These are phyloP conservation scores for Spatholobus suberectus DNA, from an alignment of 306 rosid species.

Conservation along the genomic window DNA sequence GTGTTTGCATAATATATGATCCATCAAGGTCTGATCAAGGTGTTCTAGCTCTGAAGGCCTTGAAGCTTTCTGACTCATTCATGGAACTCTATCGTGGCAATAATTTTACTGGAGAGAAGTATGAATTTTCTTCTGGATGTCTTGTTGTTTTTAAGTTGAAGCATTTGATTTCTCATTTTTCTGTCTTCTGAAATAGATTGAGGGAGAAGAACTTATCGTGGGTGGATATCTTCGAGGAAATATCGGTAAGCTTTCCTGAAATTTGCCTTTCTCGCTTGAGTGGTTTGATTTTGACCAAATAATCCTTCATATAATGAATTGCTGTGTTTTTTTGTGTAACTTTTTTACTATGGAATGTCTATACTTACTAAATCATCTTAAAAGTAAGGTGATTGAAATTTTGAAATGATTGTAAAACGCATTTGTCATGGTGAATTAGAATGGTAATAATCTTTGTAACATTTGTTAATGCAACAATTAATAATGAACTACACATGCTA, in stretches of 20 bases:
- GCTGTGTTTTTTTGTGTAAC: background rate
- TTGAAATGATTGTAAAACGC: background rate
- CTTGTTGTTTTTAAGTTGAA: slow-evolving; percentile 24
- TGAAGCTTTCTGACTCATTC: slow-evolving; percentile 92
- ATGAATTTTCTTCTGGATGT: slow-evolving; percentile 45
- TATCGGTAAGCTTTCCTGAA: slow-evolving; percentile 70
- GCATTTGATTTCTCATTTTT: slow-evolving; percentile 40
- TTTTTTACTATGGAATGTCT: background rate
- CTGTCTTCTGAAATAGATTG: slow-evolving; percentile 61
- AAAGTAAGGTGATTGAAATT: background rate
- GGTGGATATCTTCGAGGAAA: slow-evolving; percentile 98
- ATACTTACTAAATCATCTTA: background rate
- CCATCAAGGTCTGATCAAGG: slow-evolving; percentile 94
- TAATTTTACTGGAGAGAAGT: slow-evolving; percentile 94
- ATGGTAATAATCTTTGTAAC: background rate
- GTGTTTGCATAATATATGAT: slow-evolving; percentile 95
- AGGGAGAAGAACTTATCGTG: slow-evolving; percentile 95
- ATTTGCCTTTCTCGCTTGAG: slow-evolving; percentile 12
- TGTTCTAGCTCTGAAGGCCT: slow-evolving; percentile 90
- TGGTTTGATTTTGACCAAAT: background rate
- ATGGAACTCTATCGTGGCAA: slow-evolving; percentile 95
- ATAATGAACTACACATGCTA: background rate
- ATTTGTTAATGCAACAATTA: background rate
- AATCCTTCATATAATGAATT: background rate
- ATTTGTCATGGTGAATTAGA: background rate